Evolutionary conservation across 2,329 filamentous ascomycete species (phyloP), one percentile per base, ranked within the genome.

Genomic region (Colletotrichum trifolii): DNA sequence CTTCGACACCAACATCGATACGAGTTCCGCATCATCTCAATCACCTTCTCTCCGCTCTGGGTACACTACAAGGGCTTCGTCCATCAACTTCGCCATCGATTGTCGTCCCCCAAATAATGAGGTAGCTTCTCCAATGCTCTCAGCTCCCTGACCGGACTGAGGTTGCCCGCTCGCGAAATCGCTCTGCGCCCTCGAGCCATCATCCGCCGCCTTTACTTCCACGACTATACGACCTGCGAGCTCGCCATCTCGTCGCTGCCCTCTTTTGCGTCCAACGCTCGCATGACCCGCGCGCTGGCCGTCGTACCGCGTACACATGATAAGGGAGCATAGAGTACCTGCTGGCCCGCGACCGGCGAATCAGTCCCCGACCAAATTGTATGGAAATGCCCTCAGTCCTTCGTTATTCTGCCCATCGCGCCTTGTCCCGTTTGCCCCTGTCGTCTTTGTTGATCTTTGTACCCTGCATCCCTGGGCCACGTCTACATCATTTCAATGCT

Each of bases 141-240:
- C 85, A 86, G 84, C 81, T 86, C 84, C 85, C 79, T 85, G 78
- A 82, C 81, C 78, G 85, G 85, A 87, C 85, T 87, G 84, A 84
- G 83, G 62, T 67, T 64, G 54, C 57, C 47, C 58, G 38, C 54
- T 54, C 48, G 65, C 65, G 66, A 69, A 45, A 60, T 50, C 62
- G 50, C 67, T 57, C 33, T 36, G 45, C 64, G 61, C 55, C 58
- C 36, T 64, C 53, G 47, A 60, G 45, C 57, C 62, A 57, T 42
- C 40, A 49, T 55, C 47, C 54, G 59, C 60, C 36, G 67, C 53
- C 64, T 60, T 49, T 45, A 50, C 66, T 63, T n/a, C 48, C 25
- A 43, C 43, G 25, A 25, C 25, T 25, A 25, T 25, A 25, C 25
- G 25, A 25, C 25, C 25, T 25, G 25, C 25, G 25, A 25, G 52